Conservation (phyloP, 106 monocot genomes). For the Cymbidium sinense region DNA sequence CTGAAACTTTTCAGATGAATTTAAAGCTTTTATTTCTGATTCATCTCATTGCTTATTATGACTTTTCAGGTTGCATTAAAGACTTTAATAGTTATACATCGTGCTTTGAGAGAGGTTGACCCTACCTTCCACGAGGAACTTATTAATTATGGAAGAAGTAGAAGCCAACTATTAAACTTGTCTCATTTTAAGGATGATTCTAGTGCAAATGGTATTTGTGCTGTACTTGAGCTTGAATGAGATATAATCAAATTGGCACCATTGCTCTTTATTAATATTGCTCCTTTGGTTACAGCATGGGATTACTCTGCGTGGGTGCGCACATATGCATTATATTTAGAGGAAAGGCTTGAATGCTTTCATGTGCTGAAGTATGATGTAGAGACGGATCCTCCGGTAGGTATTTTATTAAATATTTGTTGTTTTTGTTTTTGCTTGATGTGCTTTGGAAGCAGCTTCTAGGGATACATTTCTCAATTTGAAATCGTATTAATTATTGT, state of each 20-base stretch:
- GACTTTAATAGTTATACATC: slow-evolving; percentile 86
- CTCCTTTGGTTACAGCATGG: slow-evolving; percentile 59
- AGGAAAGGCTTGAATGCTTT: slow-evolving; percentile 93
- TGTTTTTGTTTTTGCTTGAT: neutral
- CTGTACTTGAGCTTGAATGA: neutral
- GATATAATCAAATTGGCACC: neutral
- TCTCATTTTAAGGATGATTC: slow-evolving; percentile 99
- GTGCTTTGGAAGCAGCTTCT: neutral
- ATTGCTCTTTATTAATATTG: slow-evolving; percentile 5
- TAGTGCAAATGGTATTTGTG: slow-evolving; percentile 61
- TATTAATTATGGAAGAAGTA: slow-evolving; percentile 83
- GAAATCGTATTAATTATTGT: neutral
- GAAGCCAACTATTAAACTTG: slow-evolving; percentile 84
- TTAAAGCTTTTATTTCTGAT: neutral
- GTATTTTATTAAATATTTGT: slow-evolving; percentile 11
- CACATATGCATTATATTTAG: slow-evolving; percentile 82
- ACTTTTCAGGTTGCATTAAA: slow-evolving; percentile 81
- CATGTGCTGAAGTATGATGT: slow-evolving; percentile 82
- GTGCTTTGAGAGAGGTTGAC: slow-evolving; percentile 92
- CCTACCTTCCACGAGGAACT: slow-evolving; percentile 95
- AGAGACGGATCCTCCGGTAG: slow-evolving; percentile 76
- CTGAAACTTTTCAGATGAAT: neutral
- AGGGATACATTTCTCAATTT: neutral
- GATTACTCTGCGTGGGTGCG: slow-evolving; percentile 97
- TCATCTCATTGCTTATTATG: slow-evolving; percentile 2